Percentiles rank a stretch among this genome's conserved stretches.
These are phyloP conservation scores for Diophrys appendiculata DNA, from an alignment of 73 alveolate species.

Conservation along the genomic window DNA sequence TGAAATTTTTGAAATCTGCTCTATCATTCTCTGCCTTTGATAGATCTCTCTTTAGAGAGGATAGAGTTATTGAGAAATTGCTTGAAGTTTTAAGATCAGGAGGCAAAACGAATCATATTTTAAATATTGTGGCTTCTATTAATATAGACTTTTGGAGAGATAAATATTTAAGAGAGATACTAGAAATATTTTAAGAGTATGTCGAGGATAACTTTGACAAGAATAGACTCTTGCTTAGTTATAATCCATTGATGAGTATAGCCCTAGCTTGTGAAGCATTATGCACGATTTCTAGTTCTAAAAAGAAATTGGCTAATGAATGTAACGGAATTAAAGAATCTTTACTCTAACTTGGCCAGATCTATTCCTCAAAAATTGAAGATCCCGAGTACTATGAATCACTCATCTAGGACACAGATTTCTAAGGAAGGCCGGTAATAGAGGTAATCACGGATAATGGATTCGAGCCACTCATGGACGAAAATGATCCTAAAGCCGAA, in stretches of 20 bases:
- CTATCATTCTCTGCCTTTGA: slow-evolving; percentile 47
- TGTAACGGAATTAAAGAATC: slow-evolving; percentile 20
- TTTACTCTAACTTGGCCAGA: slow-evolving; percentile 50
- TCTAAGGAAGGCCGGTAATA: slow-evolving; percentile 46
- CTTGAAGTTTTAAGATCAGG: slow-evolving; percentile 44
- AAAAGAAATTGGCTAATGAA: slow-evolving; percentile 51
- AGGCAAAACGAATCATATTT: slow-evolving; percentile 32
- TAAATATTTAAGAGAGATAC: slow-evolving; percentile 38
- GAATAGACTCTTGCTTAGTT: slow-evolving; percentile 53
- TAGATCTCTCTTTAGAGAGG: slow-evolving; percentile 57
- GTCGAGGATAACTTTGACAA: slow-evolving; percentile 35
- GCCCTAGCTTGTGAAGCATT: slow-evolving; percentile 51
- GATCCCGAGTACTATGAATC: slow-evolving; percentile 53
- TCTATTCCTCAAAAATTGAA: slow-evolving; percentile 57
- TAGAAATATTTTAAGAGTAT: slow-evolving; percentile 45
- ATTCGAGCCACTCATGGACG: slow-evolving; percentile 67
- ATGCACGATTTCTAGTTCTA: slow-evolving; percentile 16
- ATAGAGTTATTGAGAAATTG: slow-evolving; percentile 32
- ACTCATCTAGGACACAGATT: slow-evolving; percentile 51
- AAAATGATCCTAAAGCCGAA: slow-evolving; percentile 67
- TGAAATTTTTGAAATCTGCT: slow-evolving; percentile 33
- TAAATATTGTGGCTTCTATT: slow-evolving; percentile 36
- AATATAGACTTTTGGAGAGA: slow-evolving; percentile 61
- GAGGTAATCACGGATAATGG: slow-evolving; percentile 42
- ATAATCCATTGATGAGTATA: slow-evolving; percentile 67